Base-by-base conservation (phyloP, 2,329 filamentous ascomycete species). In the Paraconiothyrium sp. region DNA sequence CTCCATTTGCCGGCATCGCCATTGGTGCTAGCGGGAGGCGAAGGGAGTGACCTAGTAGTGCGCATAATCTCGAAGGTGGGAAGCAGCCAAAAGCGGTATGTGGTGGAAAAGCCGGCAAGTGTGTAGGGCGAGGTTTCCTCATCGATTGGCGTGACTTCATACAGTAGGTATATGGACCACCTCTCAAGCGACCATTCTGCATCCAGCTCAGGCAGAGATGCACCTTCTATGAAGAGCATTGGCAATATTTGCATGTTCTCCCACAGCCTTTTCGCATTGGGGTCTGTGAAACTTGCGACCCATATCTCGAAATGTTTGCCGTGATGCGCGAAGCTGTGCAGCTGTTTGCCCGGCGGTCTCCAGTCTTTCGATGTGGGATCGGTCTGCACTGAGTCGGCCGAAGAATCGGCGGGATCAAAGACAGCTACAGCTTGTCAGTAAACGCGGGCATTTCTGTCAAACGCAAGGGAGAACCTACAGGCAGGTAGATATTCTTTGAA, bases 211-310 rank as follows among this genome's bases (percentile, higher is more conserved):
- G 97, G 89, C 41, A 88, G 88, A 4, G 88, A 91, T n/a, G 94
- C 95, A 32, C 92, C 95, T 78, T 99, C 96, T 64, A 99, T 97
- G 77, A 93, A 96, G 62, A 98, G 84, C 16, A 92, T 88, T 5
- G 94, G 88, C 39, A 97, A 83, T 58, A 97, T 88, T 80, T 97
- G 93, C 66, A 96, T 87, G 56, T 94, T 92, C 63, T 88, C 88
- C 72, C 97, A 84, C 43, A 97, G 82, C 71, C 89, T 85, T 72
- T 87, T 86, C 46, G 96, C 88, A 16, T 84, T 84, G 0, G 86
- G 82, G 73, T 97, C 90, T 2, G 86, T 84, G 56, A 99, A 83
- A 55, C 83, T 90, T 9, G 92, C 91, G 68, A 87, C 89, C 92
- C 94, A 97, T 58, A 98, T 87, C 78, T 97, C 93, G 75, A 91